Conservation (phyloP, 495 filamentous ascomycete genomes). For the Halenospora varia region DNA sequence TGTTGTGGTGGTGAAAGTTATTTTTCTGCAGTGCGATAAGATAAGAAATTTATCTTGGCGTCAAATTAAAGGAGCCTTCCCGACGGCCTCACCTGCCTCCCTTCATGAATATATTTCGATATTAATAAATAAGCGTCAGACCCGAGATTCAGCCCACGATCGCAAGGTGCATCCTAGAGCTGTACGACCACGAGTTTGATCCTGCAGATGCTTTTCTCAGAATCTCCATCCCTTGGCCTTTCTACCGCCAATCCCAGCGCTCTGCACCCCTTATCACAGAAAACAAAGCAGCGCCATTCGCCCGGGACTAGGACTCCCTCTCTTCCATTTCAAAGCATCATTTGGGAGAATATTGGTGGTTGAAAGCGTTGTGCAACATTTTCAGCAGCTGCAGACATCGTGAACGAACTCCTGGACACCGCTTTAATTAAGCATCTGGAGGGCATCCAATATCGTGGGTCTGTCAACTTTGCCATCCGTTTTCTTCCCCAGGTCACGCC, state of each 20-base stretch:
- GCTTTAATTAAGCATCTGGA: not conserved
- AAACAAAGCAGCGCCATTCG: not conserved
- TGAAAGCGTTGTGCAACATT: not conserved
- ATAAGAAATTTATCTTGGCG: not conserved
- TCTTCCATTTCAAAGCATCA: no score
- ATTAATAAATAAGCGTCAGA: not conserved
- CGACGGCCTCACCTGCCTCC: no score
- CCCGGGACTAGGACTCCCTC: no score
- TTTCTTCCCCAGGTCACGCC: conserved; percentile 9
- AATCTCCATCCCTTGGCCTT: not conserved
- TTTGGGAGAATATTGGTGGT: no score
- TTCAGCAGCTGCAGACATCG: not conserved
- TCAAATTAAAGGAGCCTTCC: no score
- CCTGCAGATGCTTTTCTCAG: not conserved
- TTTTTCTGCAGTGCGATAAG: not conserved
- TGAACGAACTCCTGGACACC: not conserved
- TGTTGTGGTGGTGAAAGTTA: not conserved
- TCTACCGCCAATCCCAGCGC: not conserved
- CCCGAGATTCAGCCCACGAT: not conserved
- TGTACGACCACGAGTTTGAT: not conserved
- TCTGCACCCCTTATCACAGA: not conserved
- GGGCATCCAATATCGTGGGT: not conserved
- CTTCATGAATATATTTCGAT: no score
- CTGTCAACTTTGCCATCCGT: not conserved
- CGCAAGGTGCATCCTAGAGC: not conserved